Evolutionary conservation across 805 yeast genomes (phyloP), one percentile per base, ranked within the genome.

Genomic region (Kluyveromyces nonfermentans): DNA sequence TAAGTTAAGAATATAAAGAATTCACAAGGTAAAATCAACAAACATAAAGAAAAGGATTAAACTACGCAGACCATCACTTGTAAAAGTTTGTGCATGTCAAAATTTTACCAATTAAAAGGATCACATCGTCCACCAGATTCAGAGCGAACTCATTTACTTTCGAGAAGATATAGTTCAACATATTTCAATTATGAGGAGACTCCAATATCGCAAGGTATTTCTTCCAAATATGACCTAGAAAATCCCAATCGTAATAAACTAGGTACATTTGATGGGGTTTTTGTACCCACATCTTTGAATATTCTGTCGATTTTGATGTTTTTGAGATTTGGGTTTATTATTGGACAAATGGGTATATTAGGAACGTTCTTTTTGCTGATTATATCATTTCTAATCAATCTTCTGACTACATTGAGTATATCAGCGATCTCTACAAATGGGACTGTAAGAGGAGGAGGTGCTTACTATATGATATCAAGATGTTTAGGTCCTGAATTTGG

Each of bases 341-440:
- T 93, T 30, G 98, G 98, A 8, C 97, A 93, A 59, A 80, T 90
- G 73, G 99, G 98, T 1, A 71, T 90, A 5, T 43, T 83, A 15
- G 97, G 97, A 4, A 72, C 95, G 3, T 53, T 88, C 19, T 63
- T 77, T 1, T 64, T 90, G 18, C 67, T 93, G 33, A 44, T 81
- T 2, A 60, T 87, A 60, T 83, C 95, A 39, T 93, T 89, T 60
- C 58, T 78, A 3, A 87, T 93, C 49, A 83, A 90, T 59, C 69
- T 87, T 5, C 69, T 93, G 44, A 93, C 98, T 0, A 86, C 95
- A 0, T 64, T 93, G 51, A 85, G 96, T 17, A 80, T 93, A 46
- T 85, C 95, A 44, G 98, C 98, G 1, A 93, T 93, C 48, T 87
- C 97, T 2, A 93, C 99, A 1, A 93, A 93, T 59, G 99, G 99